Percentiles rank a stretch among this genome's conserved stretches.
Evolutionary conservation across 495 filamentous ascomycete species (phyloP).

Genomic region (Aspergillus carlsbadensis): DNA sequence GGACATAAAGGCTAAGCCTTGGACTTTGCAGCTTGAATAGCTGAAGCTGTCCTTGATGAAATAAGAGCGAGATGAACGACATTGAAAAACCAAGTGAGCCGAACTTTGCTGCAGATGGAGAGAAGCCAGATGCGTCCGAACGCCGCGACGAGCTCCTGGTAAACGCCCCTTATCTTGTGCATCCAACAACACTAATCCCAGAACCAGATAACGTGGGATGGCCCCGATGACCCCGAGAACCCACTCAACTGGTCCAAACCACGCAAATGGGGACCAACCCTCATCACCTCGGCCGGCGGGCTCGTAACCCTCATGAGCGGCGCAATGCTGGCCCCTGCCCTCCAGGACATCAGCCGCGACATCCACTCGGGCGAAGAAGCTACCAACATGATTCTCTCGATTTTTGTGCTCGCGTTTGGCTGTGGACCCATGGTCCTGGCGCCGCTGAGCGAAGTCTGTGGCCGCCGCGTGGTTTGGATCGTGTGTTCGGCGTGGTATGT

Average conservation of each 20-base stretch:
- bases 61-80: too few species aligned
- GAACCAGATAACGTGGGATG: constrained; percentile 8
- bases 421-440: constrained; percentile 53
- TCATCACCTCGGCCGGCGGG: constrained; percentile 13
- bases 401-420: constrained; percentile 48
- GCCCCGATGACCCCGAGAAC: constrained; percentile 8
- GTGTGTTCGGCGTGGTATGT: constrained; percentile 51
- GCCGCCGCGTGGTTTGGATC: constrained; percentile 52
- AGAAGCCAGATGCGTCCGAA: too few species aligned
- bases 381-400: constrained; percentile 44
- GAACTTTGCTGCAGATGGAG: too few species aligned
- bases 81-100: too few species aligned
- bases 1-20: too few species aligned
- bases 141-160: too few species aligned
- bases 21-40: too few species aligned
- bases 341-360: constrained; percentile 50
- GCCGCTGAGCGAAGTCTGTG: constrained; percentile 61
- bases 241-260: constrained; percentile 7
- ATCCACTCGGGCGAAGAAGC: constrained; percentile 45
- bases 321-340: constrained; percentile 64
- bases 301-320: constrained; percentile 49
- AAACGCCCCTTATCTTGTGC: too few species aligned
- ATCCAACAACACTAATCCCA: too few species aligned
- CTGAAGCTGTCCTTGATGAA: too few species aligned
- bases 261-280: constrained; percentile 3